Percentiles rank a stretch among this genome's conserved stretches.
These are phyloP conservation scores for Pleurotus ostreatus DNA, from an alignment of 768 basidiomycete species.

Conservation along the genomic window DNA sequence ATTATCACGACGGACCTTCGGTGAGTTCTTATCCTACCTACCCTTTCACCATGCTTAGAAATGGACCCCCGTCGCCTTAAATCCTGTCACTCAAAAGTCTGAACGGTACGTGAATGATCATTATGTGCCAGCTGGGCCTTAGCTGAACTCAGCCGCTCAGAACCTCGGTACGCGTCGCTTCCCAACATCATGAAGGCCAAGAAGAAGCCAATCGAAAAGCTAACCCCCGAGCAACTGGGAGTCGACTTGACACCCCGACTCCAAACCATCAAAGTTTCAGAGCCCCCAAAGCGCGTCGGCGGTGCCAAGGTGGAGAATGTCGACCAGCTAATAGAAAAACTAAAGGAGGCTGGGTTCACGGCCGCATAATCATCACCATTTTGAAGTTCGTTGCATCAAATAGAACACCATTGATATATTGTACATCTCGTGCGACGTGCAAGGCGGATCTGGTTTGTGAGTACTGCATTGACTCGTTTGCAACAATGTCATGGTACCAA, in stretches of 20 bases:
- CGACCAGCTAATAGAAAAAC: conserved; percentile 83
- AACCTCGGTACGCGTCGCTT: conserved; percentile 95
- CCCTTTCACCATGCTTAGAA: neutral
- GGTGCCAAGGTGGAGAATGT: conserved; percentile 86
- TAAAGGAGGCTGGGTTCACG: conserved; percentile 80
- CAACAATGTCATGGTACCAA: too few relatives aligned
- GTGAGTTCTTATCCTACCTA: conserved; percentile 35
- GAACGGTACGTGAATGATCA: conserved; percentile 47
- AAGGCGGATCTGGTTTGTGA: too few relatives aligned
- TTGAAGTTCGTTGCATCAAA: too few relatives aligned
- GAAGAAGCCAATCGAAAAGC: conserved; percentile 91
- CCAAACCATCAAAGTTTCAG: conserved; percentile 83
- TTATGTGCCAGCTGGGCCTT: neutral
- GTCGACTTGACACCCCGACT: conserved; percentile 81
- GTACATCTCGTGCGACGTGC: too few relatives aligned
- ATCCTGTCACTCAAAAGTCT: conserved; percentile 38
- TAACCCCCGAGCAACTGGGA: conserved; percentile 74
- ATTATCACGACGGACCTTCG: conserved; percentile 92
- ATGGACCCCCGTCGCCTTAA: neutral
- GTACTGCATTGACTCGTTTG: too few relatives aligned
- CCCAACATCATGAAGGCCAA: conserved; percentile 99
- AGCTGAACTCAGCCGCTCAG: conserved; percentile 31
- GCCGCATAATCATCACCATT: conserved; percentile 21
- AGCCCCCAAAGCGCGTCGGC: conserved; percentile 87
- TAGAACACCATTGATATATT: too few relatives aligned